phyloP scores from a whole-genome alignment of 2,329 filamentous ascomycete genomes.

The Colletotrichum euphorbiae region DNA sequence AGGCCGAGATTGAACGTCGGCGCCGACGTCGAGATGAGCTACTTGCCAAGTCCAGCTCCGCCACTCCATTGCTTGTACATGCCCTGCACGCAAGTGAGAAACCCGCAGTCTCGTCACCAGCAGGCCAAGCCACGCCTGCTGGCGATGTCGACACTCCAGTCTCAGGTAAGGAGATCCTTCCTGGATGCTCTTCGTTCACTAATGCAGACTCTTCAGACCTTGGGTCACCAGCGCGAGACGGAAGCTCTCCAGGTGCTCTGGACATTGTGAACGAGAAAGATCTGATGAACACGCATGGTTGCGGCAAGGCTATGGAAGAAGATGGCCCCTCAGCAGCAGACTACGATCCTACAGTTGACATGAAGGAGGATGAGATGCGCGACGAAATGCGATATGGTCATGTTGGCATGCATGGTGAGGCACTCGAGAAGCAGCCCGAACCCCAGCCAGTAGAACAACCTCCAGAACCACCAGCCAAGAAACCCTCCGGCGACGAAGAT shows the following conservation, averaged over 20 bases:
- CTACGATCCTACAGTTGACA: slow-evolving; percentile 90
- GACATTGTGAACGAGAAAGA: slow-evolving; percentile 75
- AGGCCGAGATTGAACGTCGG: slow-evolving; percentile 85
- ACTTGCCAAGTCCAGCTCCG: slow-evolving; percentile 82
- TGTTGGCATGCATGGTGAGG: slow-evolving; percentile 61
- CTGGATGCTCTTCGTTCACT: neutral
- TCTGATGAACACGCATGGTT: slow-evolving; percentile 71
- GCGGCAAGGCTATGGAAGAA: slow-evolving; percentile 56
- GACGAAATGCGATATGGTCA: slow-evolving; percentile 74
- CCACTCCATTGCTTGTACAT: slow-evolving; percentile 80
- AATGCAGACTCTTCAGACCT: slow-evolving; percentile 49
- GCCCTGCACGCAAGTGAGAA: slow-evolving; percentile 75
- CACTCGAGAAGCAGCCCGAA: slow-evolving; percentile 42
- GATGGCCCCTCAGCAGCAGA: slow-evolving; percentile 92
- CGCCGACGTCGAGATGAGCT: slow-evolving; percentile 87
- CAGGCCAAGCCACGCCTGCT: slow-evolving; percentile 57
- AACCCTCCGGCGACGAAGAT: slow-evolving; percentile 61
- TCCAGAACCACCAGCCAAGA: slow-evolving; percentile 48
- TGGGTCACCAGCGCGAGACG: slow-evolving; percentile 60
- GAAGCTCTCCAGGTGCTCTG: slow-evolving; percentile 68
- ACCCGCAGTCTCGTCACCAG: slow-evolving; percentile 65
- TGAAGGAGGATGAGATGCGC: slow-evolving; percentile 83
- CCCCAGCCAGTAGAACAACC: slow-evolving; percentile 48
- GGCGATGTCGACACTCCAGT: slow-evolving; percentile 57
- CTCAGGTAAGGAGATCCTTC: slow-evolving; percentile 55